These are phyloP conservation scores for Hirsutella minnesotensis DNA, from an alignment of 2,329 filamentous ascomycete species.

Conservation along the genomic window DNA sequence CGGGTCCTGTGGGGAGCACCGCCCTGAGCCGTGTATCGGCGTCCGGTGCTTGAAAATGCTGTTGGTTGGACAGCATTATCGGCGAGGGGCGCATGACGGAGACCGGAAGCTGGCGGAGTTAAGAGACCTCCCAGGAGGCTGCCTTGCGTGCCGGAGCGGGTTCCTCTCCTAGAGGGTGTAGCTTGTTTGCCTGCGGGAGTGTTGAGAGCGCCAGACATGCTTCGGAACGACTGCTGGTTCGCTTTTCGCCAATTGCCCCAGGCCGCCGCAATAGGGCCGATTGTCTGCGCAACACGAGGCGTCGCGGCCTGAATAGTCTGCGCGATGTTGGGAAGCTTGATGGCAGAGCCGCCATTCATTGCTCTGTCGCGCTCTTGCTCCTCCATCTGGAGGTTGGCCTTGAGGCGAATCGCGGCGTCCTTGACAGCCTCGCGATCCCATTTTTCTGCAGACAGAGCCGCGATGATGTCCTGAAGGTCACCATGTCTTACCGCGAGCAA, in stretches of 20 bases:
- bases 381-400: conserved; percentile 95
- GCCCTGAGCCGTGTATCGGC: conserved; percentile 39
- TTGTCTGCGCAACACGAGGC: conserved; percentile 72
- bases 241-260: conserved; percentile 88
- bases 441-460: conserved; percentile 58
- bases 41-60: conserved; percentile 48
- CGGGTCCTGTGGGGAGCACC: conserved; percentile 12
- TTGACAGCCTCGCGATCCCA: conserved; percentile 72
- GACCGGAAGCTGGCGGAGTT: conserved; percentile 73
- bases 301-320: conserved; percentile 67
- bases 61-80: conserved; percentile 38
- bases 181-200: conserved; percentile 30
- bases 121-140: conserved; percentile 66
- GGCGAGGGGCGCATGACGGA: conserved; percentile 47
- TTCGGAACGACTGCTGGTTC: conserved; percentile 36
- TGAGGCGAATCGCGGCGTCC: conserved; percentile 84
- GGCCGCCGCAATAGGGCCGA: conserved; percentile 72
- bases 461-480: conserved; percentile 86
- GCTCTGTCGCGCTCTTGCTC: conserved; percentile 87
- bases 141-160: conserved; percentile 37
- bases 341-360: conserved; percentile 54
- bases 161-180: conserved; percentile 52
- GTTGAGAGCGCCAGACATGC: conserved; percentile 34
- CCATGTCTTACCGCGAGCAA: conserved; percentile 81
- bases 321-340: conserved; percentile 63